phyloP scores from a whole-genome alignment of 441 rosid species.

The Daphne laureola region DNA sequence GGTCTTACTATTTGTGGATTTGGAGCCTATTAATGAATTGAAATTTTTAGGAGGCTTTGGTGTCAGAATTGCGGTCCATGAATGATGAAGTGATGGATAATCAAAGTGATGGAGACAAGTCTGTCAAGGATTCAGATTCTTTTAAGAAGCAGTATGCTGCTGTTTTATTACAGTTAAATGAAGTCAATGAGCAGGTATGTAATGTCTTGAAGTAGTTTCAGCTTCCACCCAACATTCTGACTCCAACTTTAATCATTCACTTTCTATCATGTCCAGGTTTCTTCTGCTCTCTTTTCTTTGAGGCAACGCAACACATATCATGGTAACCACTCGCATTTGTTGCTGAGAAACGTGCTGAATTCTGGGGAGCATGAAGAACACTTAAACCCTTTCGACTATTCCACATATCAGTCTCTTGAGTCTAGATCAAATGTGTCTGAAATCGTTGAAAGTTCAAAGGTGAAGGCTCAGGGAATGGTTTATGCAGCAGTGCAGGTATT shows the following conservation, averaged over 20 bases:
- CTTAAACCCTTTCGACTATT: slow-evolving; percentile 23
- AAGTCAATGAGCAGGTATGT: slow-evolving; percentile 55
- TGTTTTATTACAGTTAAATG: slow-evolving; percentile 41
- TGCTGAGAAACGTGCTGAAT: slow-evolving; percentile 17
- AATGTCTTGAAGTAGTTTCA: slow-evolving; percentile 10
- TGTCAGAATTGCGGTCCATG: slow-evolving; percentile 45
- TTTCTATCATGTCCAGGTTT: slow-evolving; percentile 32
- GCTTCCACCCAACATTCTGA: slow-evolving; percentile 13
- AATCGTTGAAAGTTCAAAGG: slow-evolving; percentile 46
- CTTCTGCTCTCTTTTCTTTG: slow-evolving; percentile 42
- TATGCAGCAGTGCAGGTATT: slow-evolving; percentile 43
- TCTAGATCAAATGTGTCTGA: slow-evolving; percentile 39
- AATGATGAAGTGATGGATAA: slow-evolving; percentile 40
- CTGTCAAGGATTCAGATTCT: slow-evolving; percentile 42
- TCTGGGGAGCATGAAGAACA: slow-evolving; percentile 29
- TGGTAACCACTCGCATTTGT: slow-evolving; percentile 23
- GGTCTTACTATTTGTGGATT: slow-evolving; percentile 6
- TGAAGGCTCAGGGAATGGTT: slow-evolving; percentile 44
- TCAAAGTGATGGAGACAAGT: slow-evolving; percentile 35
- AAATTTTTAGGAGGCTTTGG: slow-evolving; percentile 39
- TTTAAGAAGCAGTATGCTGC: slow-evolving; percentile 60
- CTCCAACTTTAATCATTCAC: not conserved
- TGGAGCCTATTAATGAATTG: slow-evolving; percentile 17
- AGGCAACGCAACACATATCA: slow-evolving; percentile 56
- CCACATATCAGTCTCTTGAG: slow-evolving; percentile 27